Conservation (phyloP, 1,284 basidiomycete species). For the Amylostereum areolatum region DNA sequence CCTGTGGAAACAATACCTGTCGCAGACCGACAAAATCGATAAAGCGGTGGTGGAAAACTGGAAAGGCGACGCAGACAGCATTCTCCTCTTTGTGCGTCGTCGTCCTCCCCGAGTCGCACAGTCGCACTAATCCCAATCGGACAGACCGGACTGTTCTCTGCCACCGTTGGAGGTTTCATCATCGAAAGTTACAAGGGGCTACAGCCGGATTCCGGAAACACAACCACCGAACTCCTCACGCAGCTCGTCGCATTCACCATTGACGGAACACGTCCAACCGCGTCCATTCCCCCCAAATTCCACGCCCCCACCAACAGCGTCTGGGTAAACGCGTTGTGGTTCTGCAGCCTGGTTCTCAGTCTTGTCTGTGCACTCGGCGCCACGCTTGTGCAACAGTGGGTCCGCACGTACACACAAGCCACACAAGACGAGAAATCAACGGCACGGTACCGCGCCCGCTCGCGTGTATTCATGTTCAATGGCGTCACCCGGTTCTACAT, state of each 20-base stretch:
- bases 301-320: not conserved
- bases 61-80: not conserved
- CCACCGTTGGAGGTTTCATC: constrained; percentile 15
- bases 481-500: not conserved
- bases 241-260: constrained; percentile 4
- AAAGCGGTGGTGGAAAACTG: not conserved
- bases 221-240: constrained; percentile 6
- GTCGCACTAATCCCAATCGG: not conserved
- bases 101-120: no score
- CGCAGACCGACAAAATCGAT: not conserved
- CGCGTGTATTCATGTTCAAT: not conserved
- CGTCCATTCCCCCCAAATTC: not conserved
- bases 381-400: constrained; percentile 1
- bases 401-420: not conserved
- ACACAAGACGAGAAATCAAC: not conserved
- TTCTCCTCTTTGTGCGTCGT: constrained; percentile 1
- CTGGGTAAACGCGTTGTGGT: not conserved
- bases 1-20: not conserved
- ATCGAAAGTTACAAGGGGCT: constrained; percentile 14
- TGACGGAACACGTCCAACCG: no score
- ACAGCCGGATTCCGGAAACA: constrained; percentile 5
- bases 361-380: not conserved
- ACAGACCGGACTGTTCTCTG: constrained; percentile 17
- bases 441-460: not conserved
- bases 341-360: not conserved